Conservation (phyloP, 805 yeast species). For the Teunomyces aglyptinius region DNA sequence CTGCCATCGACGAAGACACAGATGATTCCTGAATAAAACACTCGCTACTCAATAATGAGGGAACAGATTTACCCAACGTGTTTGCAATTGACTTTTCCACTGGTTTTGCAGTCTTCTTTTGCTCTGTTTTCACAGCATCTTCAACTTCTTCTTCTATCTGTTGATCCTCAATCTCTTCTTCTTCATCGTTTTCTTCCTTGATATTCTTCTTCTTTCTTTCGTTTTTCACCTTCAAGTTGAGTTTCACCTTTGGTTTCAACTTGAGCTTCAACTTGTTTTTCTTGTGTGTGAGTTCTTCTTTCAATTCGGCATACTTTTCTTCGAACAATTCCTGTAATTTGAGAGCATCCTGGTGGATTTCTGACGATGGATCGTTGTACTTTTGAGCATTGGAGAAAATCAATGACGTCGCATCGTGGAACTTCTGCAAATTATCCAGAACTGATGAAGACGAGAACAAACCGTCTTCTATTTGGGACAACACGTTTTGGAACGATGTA, state of each 20-base stretch:
- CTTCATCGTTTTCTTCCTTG: slow-evolving; percentile 21
- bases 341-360: slow-evolving; percentile 69
- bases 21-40: slow-evolving; percentile 38
- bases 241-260: slow-evolving; percentile 28
- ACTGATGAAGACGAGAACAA: slow-evolving; percentile 11
- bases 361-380: slow-evolving; percentile 72
- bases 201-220: slow-evolving; percentile 18
- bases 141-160: slow-evolving; percentile 5
- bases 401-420: slow-evolving; percentile 55
- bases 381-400: slow-evolving; percentile 77
- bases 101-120: neutral
- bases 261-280: slow-evolving; percentile 25
- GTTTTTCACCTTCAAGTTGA: slow-evolving; percentile 23
- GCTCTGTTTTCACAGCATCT: neutral
- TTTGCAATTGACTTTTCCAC: slow-evolving; percentile 6
- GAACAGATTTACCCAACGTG: slow-evolving; percentile 29
- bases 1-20: slow-evolving; percentile 28
- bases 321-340: slow-evolving; percentile 55
- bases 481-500: slow-evolving; percentile 64
- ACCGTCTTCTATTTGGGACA: slow-evolving; percentile 11
- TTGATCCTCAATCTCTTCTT: slow-evolving; percentile 9
- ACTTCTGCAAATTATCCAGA: slow-evolving; percentile 53
- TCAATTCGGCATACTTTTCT: slow-evolving; percentile 33
- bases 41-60: slow-evolving; percentile 25
- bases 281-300: slow-evolving; percentile 17